These are phyloP conservation scores for Alternaria novae-zelandiae DNA, from an alignment of 2,329 filamentous ascomycete species.

Conservation along the genomic window DNA sequence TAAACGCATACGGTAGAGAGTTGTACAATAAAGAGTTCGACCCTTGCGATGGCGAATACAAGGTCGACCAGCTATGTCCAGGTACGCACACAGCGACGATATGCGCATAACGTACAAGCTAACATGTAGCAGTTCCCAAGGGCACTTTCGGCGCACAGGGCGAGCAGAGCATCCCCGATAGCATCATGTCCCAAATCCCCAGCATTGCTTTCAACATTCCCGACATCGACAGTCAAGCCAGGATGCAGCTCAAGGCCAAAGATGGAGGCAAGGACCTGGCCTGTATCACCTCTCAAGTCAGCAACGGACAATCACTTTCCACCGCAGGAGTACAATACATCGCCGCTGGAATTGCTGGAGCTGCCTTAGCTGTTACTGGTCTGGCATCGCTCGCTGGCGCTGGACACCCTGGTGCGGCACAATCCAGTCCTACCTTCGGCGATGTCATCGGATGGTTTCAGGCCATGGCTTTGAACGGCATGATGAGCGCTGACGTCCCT, in stretches of 20 bases:
- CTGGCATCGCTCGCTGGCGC: slow-evolving; percentile 69
- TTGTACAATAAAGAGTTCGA: slow-evolving; percentile 84
- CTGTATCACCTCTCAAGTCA: slow-evolving; percentile 81
- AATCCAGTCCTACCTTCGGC: slow-evolving; percentile 80
- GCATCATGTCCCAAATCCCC: slow-evolving; percentile 78
- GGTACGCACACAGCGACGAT: slow-evolving; percentile 56
- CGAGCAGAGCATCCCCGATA: slow-evolving; percentile 71
- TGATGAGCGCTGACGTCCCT: slow-evolving; percentile 91
- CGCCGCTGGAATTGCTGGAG: slow-evolving; percentile 84
- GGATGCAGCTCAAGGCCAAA: slow-evolving; percentile 71
- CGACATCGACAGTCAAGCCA: slow-evolving; percentile 86
- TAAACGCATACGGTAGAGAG: slow-evolving; percentile 82
- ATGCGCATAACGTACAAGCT: slow-evolving; percentile 3
- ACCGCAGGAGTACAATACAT: slow-evolving; percentile 81
- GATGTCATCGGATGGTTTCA: slow-evolving; percentile 92
- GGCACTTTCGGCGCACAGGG: slow-evolving; percentile 78
- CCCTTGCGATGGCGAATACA: slow-evolving; percentile 74
- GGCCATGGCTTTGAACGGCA: slow-evolving; percentile 91
- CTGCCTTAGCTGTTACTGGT: slow-evolving; percentile 76
- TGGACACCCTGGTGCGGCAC: slow-evolving; percentile 59
- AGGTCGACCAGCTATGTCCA: slow-evolving; percentile 79
- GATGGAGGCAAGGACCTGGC: slow-evolving; percentile 70
- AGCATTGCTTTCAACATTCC: slow-evolving; percentile 88
- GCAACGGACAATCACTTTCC: slow-evolving; percentile 83
- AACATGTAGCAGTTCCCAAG: slow-evolving; percentile 65